Conservation (phyloP, 2,329 filamentous ascomycete genomes). For the Cladosporium halotolerans region DNA sequence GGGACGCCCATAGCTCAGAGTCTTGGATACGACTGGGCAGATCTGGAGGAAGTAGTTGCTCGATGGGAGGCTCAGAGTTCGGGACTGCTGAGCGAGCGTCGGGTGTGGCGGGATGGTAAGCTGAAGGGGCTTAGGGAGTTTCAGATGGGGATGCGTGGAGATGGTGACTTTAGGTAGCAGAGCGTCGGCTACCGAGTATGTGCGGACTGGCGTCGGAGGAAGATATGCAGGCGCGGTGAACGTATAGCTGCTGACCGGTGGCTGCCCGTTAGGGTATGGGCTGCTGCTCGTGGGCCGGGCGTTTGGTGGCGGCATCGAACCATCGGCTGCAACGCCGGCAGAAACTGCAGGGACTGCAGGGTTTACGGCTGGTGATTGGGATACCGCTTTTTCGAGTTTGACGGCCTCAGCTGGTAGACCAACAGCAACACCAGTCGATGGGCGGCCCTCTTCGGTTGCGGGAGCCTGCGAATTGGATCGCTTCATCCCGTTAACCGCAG, state of each 20-base stretch:
- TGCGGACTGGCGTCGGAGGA: slow-evolving; percentile 21
- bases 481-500: slow-evolving; percentile 23
- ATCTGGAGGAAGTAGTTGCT: slow-evolving; percentile 67
- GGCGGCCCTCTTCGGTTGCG: slow-evolving; percentile 28
- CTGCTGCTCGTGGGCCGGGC: slow-evolving; percentile 24
- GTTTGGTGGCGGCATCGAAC: slow-evolving; percentile 28
- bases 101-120: slow-evolving; percentile 61
- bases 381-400: slow-evolving; percentile 33
- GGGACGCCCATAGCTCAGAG: slow-evolving; percentile 58
- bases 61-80: slow-evolving; percentile 63
- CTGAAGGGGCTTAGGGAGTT: slow-evolving; percentile 52
- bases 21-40: slow-evolving; percentile 54
- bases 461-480: slow-evolving; percentile 28
- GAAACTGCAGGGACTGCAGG: slow-evolving; percentile 18
- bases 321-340: slow-evolving; percentile 17
- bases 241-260: slow-evolving; percentile 24
- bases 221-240: slow-evolving; percentile 34
- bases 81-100: slow-evolving; percentile 62
- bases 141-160: slow-evolving; percentile 61
- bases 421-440: slow-evolving; percentile 21
- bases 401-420: slow-evolving; percentile 26
- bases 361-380: slow-evolving; percentile 40
- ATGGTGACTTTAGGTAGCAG: slow-evolving; percentile 62
- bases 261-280: slow-evolving; percentile 19
- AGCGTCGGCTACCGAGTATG: slow-evolving; percentile 47